Percentiles rank a stretch among this genome's conserved stretches.
These are phyloP conservation scores for Xylaria sp. DNA, from an alignment of 2,329 filamentous ascomycete species.

Conservation along the genomic window DNA sequence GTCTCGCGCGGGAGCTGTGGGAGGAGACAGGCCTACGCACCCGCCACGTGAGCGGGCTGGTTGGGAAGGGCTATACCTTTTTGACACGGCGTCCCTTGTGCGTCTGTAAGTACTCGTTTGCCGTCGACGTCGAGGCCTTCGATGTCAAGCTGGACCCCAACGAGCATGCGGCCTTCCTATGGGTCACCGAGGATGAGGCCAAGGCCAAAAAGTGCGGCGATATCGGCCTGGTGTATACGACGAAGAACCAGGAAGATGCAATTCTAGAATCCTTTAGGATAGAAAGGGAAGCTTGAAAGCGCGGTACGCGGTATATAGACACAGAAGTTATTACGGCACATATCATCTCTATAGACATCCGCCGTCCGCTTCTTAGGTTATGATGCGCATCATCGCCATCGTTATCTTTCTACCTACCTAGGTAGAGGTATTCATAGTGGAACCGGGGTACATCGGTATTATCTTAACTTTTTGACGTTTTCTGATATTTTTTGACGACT, in stretches of 20 bases:
- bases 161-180: slow-evolving; percentile 49
- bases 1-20: slow-evolving; percentile 53
- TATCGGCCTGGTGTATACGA: slow-evolving; percentile 43
- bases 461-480: background rate
- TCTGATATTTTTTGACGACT: no score
- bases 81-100: slow-evolving; percentile 36
- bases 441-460: no score
- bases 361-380: background rate
- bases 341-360: no score
- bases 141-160: slow-evolving; percentile 48
- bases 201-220: slow-evolving; percentile 40
- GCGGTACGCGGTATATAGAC: background rate
- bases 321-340: background rate
- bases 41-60: slow-evolving; percentile 33
- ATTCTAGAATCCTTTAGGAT: slow-evolving; percentile 43
- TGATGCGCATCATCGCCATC: background rate
- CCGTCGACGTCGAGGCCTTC: slow-evolving; percentile 42
- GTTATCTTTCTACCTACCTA: background rate
- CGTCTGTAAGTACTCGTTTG: slow-evolving; percentile 47
- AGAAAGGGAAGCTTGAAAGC: slow-evolving; percentile 27
- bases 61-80: slow-evolving; percentile 39
- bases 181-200: slow-evolving; percentile 49
- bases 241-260: slow-evolving; percentile 36
- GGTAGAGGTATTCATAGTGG: no score
- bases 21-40: slow-evolving; percentile 54